Conservation (phyloP, 306 rosid species). For the Citrullus mucosospermus region DNA sequence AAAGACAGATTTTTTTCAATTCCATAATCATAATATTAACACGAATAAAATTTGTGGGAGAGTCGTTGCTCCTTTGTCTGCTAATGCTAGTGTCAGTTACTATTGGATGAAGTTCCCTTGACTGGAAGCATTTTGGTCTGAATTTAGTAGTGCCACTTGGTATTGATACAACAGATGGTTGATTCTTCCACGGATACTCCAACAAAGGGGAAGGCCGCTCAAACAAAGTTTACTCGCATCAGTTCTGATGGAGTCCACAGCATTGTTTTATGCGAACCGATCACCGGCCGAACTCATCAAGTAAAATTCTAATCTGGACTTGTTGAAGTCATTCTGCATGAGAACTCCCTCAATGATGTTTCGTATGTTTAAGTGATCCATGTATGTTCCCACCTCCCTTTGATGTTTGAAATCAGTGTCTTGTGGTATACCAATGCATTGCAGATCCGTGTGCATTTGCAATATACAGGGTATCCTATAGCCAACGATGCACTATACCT, state of each 20-base stretch:
- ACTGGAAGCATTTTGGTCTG: not conserved
- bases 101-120: not conserved
- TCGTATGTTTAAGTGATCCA: not conserved
- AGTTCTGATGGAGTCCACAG: slow-evolving; percentile 53
- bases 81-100: not conserved
- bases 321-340: not conserved
- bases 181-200: slow-evolving; percentile 18
- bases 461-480: slow-evolving; percentile 65
- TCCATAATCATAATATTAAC: not conserved
- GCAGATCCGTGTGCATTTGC: slow-evolving; percentile 85
- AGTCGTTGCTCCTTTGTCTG: not conserved
- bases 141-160: slow-evolving; percentile 2
- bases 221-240: slow-evolving; percentile 63
- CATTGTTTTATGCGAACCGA: slow-evolving; percentile 67
- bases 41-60: not conserved
- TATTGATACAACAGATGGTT: slow-evolving; percentile 30
- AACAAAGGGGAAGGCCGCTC: slow-evolving; percentile 55
- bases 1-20: not conserved
- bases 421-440: not conserved
- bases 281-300: slow-evolving; percentile 86
- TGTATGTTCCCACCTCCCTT: not conserved
- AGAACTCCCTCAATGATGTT: not conserved
- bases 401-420: not conserved
- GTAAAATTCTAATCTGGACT: slow-evolving; percentile 17
- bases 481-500: slow-evolving; percentile 75